These are phyloP conservation scores for Erodium texanum DNA, from an alignment of 441 rosid species.

Conservation along the genomic window DNA sequence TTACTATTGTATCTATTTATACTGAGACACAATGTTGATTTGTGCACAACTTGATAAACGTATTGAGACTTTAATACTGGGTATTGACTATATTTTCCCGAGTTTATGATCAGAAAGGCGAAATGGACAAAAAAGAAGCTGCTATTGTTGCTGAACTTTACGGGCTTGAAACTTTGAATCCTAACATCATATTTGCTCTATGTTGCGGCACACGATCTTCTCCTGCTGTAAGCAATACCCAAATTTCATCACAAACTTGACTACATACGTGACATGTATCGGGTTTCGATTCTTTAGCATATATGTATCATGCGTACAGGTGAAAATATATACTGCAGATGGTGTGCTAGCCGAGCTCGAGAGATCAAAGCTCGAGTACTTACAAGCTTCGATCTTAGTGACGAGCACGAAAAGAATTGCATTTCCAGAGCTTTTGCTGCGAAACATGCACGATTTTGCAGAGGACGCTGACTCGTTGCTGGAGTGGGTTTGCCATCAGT, in stretches of 20 bases:
- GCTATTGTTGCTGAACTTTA: conserved; percentile 50
- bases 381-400: conserved; percentile 73
- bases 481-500: conserved; percentile 84
- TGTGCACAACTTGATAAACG: too few species aligned
- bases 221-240: conserved; percentile 59
- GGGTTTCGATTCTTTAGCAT: background rate
- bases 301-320: conserved; percentile 32
- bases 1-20: background rate
- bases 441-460: conserved; percentile 50
- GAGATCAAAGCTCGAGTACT: conserved; percentile 73
- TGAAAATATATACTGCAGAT: conserved; percentile 73
- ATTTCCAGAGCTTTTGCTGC: conserved; percentile 61
- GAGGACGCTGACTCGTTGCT: conserved; percentile 46
- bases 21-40: background rate
- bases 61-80: background rate
- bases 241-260: background rate
- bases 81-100: too few species aligned
- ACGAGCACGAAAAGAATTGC: conserved; percentile 52
- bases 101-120: conserved; percentile 22
- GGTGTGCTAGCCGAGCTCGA: conserved; percentile 60
- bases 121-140: conserved; percentile 49
- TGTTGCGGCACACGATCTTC: conserved; percentile 88
- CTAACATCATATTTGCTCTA: conserved; percentile 73
- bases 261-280: background rate
- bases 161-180: conserved; percentile 52